Base-by-base conservation (phyloP, 1,139 yeast genomes). In the Pneumocystis carinii region DNA sequence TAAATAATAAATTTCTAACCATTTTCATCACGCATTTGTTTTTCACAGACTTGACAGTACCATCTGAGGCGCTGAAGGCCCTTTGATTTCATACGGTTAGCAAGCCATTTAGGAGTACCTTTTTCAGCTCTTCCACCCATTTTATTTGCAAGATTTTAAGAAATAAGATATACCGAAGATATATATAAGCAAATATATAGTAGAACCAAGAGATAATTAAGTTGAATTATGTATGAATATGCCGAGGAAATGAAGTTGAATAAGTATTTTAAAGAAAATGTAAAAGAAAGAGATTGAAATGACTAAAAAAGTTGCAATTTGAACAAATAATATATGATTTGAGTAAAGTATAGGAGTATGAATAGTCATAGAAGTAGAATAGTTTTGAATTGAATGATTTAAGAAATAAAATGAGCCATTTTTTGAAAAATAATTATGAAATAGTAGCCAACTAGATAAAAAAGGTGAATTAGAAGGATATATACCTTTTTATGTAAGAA, bases 21-120 rank as follows among this genome's bases (percentile, higher is more conserved):
- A 74, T 92, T 92, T 67, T 87, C 92, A 72, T 94, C 99, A 63
- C 97, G 78, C 72, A 97, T 90, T 75, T 92, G 99, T 71, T 90
- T 89, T 70, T 80, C 82, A 71, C 99, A 92, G 1, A 88, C 80
- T 73, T 92, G 98, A 73, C 99, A 92, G 73, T 90, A 92, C 79
- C 82, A 92, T 67, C 83, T 80, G 62, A 94, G 80, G 71, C 87
- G 85, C 73, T 90, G 97, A 19, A 90, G 82, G 7, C 97, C 97
- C 56, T 83, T 78, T 24, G 90, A 83, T 74, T 89, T 87, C 77
- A 87, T 80, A 72, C 85, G 84, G 70, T 87, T 89, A 57, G 92
- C 80, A 65, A 86, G 77, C 72, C 83, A 84, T 72, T 87, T 88
- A n/a, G 96, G 95, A 1, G 90, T 81, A 5, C 95, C 95, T 58